Evolutionary conservation across 176 grass and related monocot species (phyloP), one percentile per base, ranked within the genome.

Genomic region (Zea luxurians): DNA sequence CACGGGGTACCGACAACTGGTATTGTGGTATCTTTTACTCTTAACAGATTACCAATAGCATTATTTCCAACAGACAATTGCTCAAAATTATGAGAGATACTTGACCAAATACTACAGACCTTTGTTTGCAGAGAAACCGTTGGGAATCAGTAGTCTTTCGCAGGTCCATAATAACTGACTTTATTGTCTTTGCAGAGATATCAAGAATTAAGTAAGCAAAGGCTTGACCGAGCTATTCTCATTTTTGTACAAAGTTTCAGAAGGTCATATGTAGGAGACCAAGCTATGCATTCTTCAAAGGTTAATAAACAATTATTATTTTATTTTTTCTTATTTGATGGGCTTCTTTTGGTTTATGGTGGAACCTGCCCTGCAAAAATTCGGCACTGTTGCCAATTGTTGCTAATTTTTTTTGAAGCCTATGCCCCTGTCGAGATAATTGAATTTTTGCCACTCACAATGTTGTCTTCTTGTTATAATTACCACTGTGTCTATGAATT

Each of bases 231-330:
- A 81, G 96, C 96, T 77, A 93, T 99, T 75, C 68, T 99, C 48
- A 87, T 91, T 75, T 99, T 99, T 80, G 84, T 96, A 63, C 96
- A 99, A 85, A 93, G 91, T 87, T 99, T 99, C 63, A 92, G 96
- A 68, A 96, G 87, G 78, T 96, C 92, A 41, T 99, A 99, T 91
- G 92, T 99, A 73, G 96, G 96, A 59, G 92, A 99, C 60, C 90
- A 96, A 93, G 83, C 92, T 62, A 87, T 99, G 70, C 90, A 99
- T 93, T 89, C 92, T 83, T 87, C 96, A 62, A 97, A 93, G 88
- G 93, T 97, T 78, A 55, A 65, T 46, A 80, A 74, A 68, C 79
- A 66, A 34, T 1, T 15, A 35, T 36, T 52, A 18, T 34, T 45
- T 47, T 35, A 43, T 13, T 35, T 53, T 48, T 16, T 67, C 35